Percentiles rank a stretch among this genome's conserved stretches.
Conservation (phyloP, 2,329 filamentous ascomycete genomes). For the Rhinocladiella similis region DNA sequence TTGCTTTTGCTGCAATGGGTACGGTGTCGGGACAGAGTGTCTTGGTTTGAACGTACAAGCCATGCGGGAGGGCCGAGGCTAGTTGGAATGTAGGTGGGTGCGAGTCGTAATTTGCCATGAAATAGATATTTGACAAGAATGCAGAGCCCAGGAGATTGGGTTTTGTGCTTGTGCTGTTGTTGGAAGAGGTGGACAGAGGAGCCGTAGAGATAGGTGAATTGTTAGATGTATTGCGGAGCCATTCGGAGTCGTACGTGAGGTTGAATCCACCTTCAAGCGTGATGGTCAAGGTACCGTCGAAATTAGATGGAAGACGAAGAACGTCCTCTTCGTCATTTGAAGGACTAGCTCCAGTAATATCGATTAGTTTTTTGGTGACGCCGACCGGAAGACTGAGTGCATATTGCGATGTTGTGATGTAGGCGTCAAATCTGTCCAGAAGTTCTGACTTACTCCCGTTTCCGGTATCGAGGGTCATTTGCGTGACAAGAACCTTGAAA, state of each 20-base stretch:
- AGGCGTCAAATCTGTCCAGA: slow-evolving; percentile 41
- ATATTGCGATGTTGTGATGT: slow-evolving; percentile 45
- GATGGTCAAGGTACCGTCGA: slow-evolving; percentile 43
- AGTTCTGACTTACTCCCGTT: slow-evolving; percentile 20
- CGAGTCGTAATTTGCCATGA: slow-evolving; percentile 45
- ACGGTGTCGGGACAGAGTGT: slow-evolving; percentile 41
- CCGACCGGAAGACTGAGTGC: slow-evolving; percentile 42
- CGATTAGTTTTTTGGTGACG: slow-evolving; percentile 43
- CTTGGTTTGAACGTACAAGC: slow-evolving; percentile 42
- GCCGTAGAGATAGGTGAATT: slow-evolving; percentile 29
- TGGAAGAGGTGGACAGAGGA: slow-evolving; percentile 29
- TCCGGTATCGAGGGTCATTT: slow-evolving; percentile 38
- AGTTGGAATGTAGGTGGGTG: slow-evolving; percentile 39
- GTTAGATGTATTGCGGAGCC: slow-evolving; percentile 36
- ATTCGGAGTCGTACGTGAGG: slow-evolving; percentile 40
- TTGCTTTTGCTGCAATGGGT: slow-evolving; percentile 34
- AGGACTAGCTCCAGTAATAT: slow-evolving; percentile 32
- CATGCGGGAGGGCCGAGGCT: slow-evolving; percentile 40
- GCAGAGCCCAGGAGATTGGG: slow-evolving; percentile 38
- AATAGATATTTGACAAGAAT: slow-evolving; percentile 45
- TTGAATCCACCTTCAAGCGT: slow-evolving; percentile 41
- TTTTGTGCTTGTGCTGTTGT: slow-evolving; percentile 29
- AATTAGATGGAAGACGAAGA: slow-evolving; percentile 37
- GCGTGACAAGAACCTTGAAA: slow-evolving; percentile 41
- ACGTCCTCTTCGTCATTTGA: slow-evolving; percentile 27